A percentile compares a stretch with the other conserved stretches of the same genome.
Evolutionary conservation across 2,329 filamentous ascomycete genomes (phyloP).

Genomic region (Talaromyces sp.): DNA sequence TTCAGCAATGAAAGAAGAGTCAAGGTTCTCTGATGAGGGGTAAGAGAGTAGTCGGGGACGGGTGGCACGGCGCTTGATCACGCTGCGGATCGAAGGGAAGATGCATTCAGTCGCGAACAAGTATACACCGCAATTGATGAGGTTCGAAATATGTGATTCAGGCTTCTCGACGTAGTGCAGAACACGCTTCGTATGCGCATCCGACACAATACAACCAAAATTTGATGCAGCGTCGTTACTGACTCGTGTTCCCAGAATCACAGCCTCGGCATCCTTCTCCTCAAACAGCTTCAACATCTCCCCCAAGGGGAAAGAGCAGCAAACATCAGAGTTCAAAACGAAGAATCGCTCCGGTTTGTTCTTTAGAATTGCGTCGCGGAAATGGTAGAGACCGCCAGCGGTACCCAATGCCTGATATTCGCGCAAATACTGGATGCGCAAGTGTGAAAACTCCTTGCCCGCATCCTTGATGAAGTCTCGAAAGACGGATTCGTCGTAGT

Average conservation of each 20-base stretch:
- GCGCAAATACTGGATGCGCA: conserved; percentile 90
- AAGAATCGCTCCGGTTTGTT: conserved; percentile 92
- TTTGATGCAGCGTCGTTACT: conserved; percentile 88
- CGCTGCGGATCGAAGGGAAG: conserved; percentile 89
- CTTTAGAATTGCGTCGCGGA: conserved; percentile 97
- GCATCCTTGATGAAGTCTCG: conserved; percentile 97
- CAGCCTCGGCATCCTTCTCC: conserved; percentile 92
- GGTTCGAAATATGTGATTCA: conserved; percentile 92
- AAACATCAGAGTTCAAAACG: conserved; percentile 96
- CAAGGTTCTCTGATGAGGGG: conserved; percentile 90
- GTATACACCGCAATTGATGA: conserved; percentile 99
- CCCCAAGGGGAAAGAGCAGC: conserved; percentile 93
- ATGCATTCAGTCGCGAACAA: conserved; percentile 94
- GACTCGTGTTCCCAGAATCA: conserved; percentile 90
- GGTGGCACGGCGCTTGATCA: conserved; percentile 92
- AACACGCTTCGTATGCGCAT: conserved; percentile 88
- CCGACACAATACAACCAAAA: conserved; percentile 97
- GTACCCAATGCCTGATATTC: conserved; percentile 97
- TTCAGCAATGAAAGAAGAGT: conserved; percentile 62
- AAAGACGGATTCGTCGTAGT: conserved; percentile 97
- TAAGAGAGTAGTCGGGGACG: conserved; percentile 90
- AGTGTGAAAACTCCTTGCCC: conserved; percentile 75
- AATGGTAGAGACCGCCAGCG: conserved; percentile 95
- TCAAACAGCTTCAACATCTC: conserved; percentile 95
- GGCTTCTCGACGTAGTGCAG: conserved; percentile 99